Evolutionary conservation across 192 early-diverging fungal species (phyloP), one percentile per base, ranked within the genome.

Genomic region (Linnemannia exigua): DNA sequence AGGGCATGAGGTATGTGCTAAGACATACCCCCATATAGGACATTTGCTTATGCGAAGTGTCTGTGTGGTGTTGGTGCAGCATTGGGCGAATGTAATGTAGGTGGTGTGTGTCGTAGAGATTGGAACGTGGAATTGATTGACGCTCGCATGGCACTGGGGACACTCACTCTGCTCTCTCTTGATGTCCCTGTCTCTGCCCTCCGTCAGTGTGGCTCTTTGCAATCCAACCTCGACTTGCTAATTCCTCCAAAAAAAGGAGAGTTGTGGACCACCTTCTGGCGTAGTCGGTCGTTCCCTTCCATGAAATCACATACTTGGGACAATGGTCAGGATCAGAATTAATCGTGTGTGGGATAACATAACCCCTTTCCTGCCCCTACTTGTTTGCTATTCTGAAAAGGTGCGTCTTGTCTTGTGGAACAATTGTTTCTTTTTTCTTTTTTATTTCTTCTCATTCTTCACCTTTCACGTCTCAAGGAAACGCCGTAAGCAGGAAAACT

Each of bases 401-500:
- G n/a, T n/a, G n/a, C n/a, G n/a, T n/a, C n/a, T 69, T 28, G n/a
- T 44, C 44, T 50, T 41, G 11, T 58, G 6, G 28, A 17, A 12
- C 50, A 25, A 5, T 61, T 61, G 19, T 15, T 5, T 28, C 41
- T 25, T 61, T 28, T 19, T 46, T 28, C 20, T 75, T 51, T 75
- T 11, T 20, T 78, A 15, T 70, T 54, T 50, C 15, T 17, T 15
- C n/a, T n/a, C n/a, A n/a, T 7, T 50, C 20, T 58, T 7, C 12
- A 41, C 25, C 11, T 1, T 72, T 71, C 79, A 85, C 31, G 70
- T 79, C 36, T 85, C 77, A 5, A 85, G 73, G 58, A 85, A 85
- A n/a, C 83, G 66, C 11, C 77, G 76, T 16, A 85, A 70, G 70
- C 83, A 85, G 8, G 83, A 85, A 25, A 79, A 85, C 31, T 73